Base-by-base conservation (phyloP, 179 eudicot species). In the Vitellaria paradoxa region DNA sequence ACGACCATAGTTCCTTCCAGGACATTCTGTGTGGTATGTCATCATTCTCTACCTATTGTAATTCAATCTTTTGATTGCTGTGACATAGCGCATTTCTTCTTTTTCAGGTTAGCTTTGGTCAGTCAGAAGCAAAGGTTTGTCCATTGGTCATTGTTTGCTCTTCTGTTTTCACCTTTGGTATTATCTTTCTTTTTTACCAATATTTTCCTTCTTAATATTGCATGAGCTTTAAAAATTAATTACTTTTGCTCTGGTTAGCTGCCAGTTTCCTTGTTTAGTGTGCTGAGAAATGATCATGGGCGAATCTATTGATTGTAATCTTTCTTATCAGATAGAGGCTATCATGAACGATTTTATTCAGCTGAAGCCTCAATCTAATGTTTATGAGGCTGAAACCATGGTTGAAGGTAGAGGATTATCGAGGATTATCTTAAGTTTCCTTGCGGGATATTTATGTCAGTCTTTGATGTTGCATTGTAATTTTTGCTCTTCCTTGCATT, bases 281-380 rank as follows among this genome's bases (percentile, higher is more conserved):
- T 52, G 53, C 46, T 50, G 23, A 21, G 40, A 76, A 52, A 76
- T 65, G 72, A 59, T 52, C 24, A 52, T 13, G 69, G 42, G 52
- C 30, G 45, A 30, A 65, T 30, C 45, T 42, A 67, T 18, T 46
- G 60, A 57, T 57, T 47, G 9, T 62, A 40, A 42, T 50, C 60
- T 2, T 65, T 76, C 77, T 83, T 75, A 75, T 59, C 92, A 95
- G 98, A 87, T 95, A 78, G 99, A 93, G 81, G 99, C 99, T 23
- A 90, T 95, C 79, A 90, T 93, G 96, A 91, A 95, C 81, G 99
- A 96, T 82, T 93, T 90, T 80, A 85, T 96, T 80, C 98, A 96
- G 90, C 92, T 96, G 79, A 91, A 87, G 75, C 89, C 98, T 24
- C 94, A 90, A 79, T 93, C 99, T 68, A 93, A 91, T 87, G 96